Conservation (phyloP, 192 early-diverging fungal genomes). For the Backusella psychrophila region DNA sequence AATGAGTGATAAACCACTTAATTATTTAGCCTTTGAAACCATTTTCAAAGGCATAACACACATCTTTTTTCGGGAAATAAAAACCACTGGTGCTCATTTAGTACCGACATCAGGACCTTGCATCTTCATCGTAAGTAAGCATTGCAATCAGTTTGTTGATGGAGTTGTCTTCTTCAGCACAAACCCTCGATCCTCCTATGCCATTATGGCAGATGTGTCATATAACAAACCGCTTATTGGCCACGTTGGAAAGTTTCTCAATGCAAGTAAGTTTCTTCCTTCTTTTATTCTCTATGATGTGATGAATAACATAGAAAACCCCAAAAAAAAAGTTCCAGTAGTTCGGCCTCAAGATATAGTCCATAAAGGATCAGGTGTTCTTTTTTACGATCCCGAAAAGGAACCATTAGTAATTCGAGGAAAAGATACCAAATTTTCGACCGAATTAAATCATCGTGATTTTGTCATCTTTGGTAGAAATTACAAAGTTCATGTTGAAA, state of each 20-base stretch:
- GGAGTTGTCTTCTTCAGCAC: constrained; percentile 23
- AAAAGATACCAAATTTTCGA: constrained; percentile 65
- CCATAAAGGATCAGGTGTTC: constrained; percentile 62
- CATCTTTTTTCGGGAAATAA: constrained; percentile 90
- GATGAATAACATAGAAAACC: neutral
- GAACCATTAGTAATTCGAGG: constrained; percentile 69
- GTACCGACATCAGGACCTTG: constrained; percentile 86
- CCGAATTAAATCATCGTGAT: constrained; percentile 61
- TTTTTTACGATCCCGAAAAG: constrained; percentile 60
- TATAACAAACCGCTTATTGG: constrained; percentile 28
- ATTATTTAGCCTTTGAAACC: constrained; percentile 41
- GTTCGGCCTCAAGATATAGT: constrained; percentile 90
- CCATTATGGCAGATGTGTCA: constrained; percentile 29
- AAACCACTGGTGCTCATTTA: constrained; percentile 71
- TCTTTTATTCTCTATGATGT: neutral
- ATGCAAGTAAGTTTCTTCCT: constrained; percentile 26
- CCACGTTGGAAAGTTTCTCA: constrained; percentile 26
- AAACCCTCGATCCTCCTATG: constrained; percentile 22
- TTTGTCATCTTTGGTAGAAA: constrained; percentile 56
- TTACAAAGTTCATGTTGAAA: constrained; percentile 62
- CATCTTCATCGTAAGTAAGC: constrained; percentile 86
- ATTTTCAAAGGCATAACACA: constrained; percentile 65
- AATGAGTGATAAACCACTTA: constrained; percentile 8
- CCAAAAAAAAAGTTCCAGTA: constrained; percentile 70
- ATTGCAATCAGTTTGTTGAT: constrained; percentile 62